These are phyloP conservation scores for Pseudonitzschia pungens DNA, from an alignment of 108 stramenopile genomes.

Conservation along the genomic window DNA sequence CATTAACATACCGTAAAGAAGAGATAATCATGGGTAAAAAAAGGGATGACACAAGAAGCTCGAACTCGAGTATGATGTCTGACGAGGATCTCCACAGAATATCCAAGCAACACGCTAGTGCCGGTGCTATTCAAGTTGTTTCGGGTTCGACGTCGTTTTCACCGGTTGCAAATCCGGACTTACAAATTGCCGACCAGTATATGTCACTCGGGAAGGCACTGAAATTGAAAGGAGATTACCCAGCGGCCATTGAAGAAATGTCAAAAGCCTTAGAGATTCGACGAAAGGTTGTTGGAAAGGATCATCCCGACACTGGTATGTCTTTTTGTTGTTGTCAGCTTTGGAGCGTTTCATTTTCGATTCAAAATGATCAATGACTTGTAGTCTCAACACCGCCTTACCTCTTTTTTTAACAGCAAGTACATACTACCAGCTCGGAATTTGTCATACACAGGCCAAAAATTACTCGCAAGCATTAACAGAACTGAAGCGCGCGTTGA, in stretches of 20 bases:
- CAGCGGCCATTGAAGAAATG: conserved; percentile 36
- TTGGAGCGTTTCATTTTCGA: not conserved
- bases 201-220: conserved; percentile 41
- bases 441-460: conserved; percentile 33
- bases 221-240: conserved; percentile 36
- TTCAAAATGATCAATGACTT: not conserved
- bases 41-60: too few species aligned
- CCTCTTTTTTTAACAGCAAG: conserved; percentile 5
- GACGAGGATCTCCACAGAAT: conserved; percentile 25
- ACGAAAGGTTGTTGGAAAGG: conserved; percentile 27
- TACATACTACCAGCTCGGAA: conserved; percentile 42
- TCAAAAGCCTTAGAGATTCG: conserved; percentile 40
- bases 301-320: conserved; percentile 36
- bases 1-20: too few species aligned
- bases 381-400: not conserved
- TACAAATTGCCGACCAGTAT: conserved; percentile 40
- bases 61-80: conserved; percentile 8
- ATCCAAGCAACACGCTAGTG: conserved; percentile 26
- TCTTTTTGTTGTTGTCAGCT: not conserved
- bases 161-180: conserved; percentile 12
- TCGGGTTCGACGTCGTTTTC: not conserved
- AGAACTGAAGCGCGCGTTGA: conserved; percentile 44
- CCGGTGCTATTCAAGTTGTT: conserved; percentile 23
- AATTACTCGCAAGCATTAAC: conserved; percentile 35
- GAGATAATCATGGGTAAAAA: too few species aligned